Evolutionary conservation across 2,329 filamentous ascomycete genomes (phyloP), one percentile per base, ranked within the genome.

Genomic region (Aureobasidium sp.): DNA sequence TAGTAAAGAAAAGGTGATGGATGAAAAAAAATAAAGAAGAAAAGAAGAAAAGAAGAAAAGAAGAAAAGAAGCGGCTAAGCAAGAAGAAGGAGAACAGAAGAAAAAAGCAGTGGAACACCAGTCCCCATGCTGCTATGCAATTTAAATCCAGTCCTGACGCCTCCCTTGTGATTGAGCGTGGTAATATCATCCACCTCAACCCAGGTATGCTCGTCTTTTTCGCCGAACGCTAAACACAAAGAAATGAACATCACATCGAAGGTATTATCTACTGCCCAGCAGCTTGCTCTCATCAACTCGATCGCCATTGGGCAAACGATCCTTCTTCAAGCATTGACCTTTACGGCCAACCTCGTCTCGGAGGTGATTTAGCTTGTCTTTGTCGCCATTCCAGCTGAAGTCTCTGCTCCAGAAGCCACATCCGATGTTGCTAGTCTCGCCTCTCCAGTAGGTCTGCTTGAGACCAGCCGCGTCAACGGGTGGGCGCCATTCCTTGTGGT

Each of bases 371-470:
- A 77, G 65, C 14, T 68, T 68, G 4, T 70, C 63, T 17, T 61
- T 69, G 49, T 69, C 68, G 1, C 72, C 66, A 3, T 72, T 68
- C 53, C 74, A 76, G 6, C 29, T 61, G 35, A 77, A 75, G 5
- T 68, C 69, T 27, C 71, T 71, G 62, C 69, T 73, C 72, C 75
- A 75, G 62, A 76, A 76, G 0, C 68, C 68, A 62, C 72, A 74
- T 9, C 64, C 70, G 45, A 74, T 72, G 63, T 74, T 74, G 45
- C 65, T 64, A 50, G 72, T 60, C 56, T 53, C 39, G 19, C 31
- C 39, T 44, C 22, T 27, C 60, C 31, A 49, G 61, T 33, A 50
- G 61, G 53, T 42, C 58, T 57, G 45, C 49, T 45, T 50, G 57
- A 31, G 27, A 5, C 58, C 60, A 52, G 48, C 50, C 19, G 42